Conservation (phyloP, 2,329 filamentous ascomycete species). For the Neurospora sp. region DNA sequence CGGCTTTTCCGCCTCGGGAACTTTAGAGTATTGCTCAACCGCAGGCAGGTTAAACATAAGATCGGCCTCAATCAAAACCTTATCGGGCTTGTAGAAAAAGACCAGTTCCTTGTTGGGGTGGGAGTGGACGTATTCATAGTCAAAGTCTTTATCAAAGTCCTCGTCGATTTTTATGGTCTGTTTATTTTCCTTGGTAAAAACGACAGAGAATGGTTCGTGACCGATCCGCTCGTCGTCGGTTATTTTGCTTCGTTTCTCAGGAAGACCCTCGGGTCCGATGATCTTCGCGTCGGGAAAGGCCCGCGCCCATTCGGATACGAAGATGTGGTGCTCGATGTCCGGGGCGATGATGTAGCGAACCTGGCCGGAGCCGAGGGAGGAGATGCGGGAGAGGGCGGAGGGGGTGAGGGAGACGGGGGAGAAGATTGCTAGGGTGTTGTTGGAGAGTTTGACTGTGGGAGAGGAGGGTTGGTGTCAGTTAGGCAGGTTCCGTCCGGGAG, state of each 20-base stretch:
- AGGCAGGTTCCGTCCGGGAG: no score
- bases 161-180: slow-evolving; percentile 46
- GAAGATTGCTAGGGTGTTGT: slow-evolving; percentile 76
- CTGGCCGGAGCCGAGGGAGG: slow-evolving; percentile 49
- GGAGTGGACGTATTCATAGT: slow-evolving; percentile 70
- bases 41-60: slow-evolving; percentile 86
- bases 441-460: slow-evolving; percentile 59
- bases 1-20: slow-evolving; percentile 35
- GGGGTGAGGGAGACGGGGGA: slow-evolving; percentile 81
- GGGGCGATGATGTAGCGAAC: slow-evolving; percentile 79
- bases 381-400: slow-evolving; percentile 54
- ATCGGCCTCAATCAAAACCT: slow-evolving; percentile 79
- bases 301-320: slow-evolving; percentile 72
- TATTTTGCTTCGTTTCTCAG: slow-evolving; percentile 64
- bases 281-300: slow-evolving; percentile 71
- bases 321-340: slow-evolving; percentile 93
- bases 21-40: slow-evolving; percentile 68
- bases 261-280: slow-evolving; percentile 72
- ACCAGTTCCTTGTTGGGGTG: slow-evolving; percentile 82
- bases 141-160: slow-evolving; percentile 82
- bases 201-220: slow-evolving; percentile 49
- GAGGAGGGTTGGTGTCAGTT: background rate
- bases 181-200: slow-evolving; percentile 49
- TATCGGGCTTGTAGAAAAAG: slow-evolving; percentile 70
- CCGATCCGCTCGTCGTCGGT: slow-evolving; percentile 45